phyloP scores from a whole-genome alignment of 805 yeast genomes.

The Candida rishiriensis region DNA sequence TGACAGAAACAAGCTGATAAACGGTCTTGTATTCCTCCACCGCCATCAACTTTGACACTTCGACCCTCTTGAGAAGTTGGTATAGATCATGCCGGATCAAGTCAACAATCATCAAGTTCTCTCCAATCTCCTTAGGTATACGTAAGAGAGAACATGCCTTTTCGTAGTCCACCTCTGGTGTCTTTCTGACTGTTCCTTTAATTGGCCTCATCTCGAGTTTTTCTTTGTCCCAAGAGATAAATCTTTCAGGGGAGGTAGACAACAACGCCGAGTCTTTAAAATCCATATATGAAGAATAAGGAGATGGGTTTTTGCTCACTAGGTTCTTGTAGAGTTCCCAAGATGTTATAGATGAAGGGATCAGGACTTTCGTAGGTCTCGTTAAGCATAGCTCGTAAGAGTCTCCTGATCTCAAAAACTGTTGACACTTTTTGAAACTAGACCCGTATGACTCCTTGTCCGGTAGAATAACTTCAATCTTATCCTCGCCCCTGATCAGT shows the following conservation, averaged over 20 bases:
- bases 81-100: slow-evolving; percentile 87
- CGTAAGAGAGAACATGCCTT: slow-evolving; percentile 62
- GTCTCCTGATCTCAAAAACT: slow-evolving; percentile 69
- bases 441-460: slow-evolving; percentile 46
- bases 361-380: slow-evolving; percentile 56
- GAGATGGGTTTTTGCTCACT: slow-evolving; percentile 79
- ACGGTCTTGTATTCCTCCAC: slow-evolving; percentile 93
- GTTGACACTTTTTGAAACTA: slow-evolving; percentile 62
- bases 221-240: slow-evolving; percentile 66
- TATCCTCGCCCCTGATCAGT: slow-evolving; percentile 4
- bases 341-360: slow-evolving; percentile 47
- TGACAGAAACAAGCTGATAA: slow-evolving; percentile 86
- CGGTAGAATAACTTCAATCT: slow-evolving; percentile 42
- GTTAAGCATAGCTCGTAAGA: slow-evolving; percentile 93
- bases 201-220: slow-evolving; percentile 85
- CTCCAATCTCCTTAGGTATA: slow-evolving; percentile 92
- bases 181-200: slow-evolving; percentile 87
- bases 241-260: slow-evolving; percentile 94
- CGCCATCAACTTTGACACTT: slow-evolving; percentile 75
- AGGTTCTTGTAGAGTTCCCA: slow-evolving; percentile 82
- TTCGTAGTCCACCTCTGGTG: slow-evolving; percentile 46
- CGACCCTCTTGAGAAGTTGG: slow-evolving; percentile 58
- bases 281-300: slow-evolving; percentile 77
- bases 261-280: slow-evolving; percentile 62
- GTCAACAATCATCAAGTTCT: slow-evolving; percentile 95